Evolutionary conservation across 2,329 filamentous ascomycete species (phyloP), one percentile per base, ranked within the genome.

Genomic region (Diaporthe sp.): DNA sequence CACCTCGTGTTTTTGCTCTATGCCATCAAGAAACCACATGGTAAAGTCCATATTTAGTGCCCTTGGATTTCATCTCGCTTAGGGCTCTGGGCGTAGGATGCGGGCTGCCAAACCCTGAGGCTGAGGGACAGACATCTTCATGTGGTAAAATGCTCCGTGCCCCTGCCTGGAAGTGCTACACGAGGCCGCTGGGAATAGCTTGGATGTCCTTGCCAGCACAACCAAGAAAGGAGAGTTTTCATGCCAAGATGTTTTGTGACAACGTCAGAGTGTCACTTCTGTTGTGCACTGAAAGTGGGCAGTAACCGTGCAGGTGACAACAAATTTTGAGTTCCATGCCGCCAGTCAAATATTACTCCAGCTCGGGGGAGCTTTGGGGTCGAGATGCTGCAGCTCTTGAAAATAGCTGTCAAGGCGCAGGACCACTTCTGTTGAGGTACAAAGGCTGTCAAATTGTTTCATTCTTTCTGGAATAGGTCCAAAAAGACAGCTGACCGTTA

Each of bases 51-150:
- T 22, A 42, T 55, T 55, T 31, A 42, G 65, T 12, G 49, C 9
- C 65, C 46, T 70, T 70, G 65, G 1, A 55, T 2, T 3, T 70
- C 65, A 70, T 70, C 46, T 70, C 65, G 65, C 34, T 55, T 55
- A 70, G 37, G 46, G 39, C 28, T 51, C 10, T 7, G 46, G 8
- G 17, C 17, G 65, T 42, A 51, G 7, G 5, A 28, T 53, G 51
- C 22, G 17, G 15, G 8, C 2, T 6, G n/a, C n/a, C n/a, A 42
- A 70, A 55, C 34, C 65, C 34, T 28, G 34, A 42, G 49, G 34
- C 49, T 28, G 65, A 70, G 65, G 34, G 22, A 28, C 3, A 53
- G 22, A 68, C 19, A 37, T 53, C 65, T 53, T 28, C 46, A 37
- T 39, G 22, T 12, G 65, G 65, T 25, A 68, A 53, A 25, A 25